Percentiles rank a stretch among this genome's conserved stretches.
Conservation (phyloP, 1,284 basidiomycete species). For the Ceratobasidium sp. region DNA sequence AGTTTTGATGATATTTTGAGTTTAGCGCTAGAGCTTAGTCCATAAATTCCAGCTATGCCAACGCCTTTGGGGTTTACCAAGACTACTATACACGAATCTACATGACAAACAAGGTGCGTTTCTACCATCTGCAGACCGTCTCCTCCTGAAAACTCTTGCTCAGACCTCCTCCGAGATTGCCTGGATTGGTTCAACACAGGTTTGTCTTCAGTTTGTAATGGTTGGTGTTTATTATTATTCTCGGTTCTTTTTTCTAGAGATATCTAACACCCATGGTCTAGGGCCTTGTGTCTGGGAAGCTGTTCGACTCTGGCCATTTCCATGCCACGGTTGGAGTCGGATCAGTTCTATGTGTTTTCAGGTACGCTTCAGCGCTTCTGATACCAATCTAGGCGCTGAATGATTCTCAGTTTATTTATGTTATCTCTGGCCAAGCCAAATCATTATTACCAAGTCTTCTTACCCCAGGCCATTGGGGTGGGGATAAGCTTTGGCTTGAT, state of each 20-base stretch:
- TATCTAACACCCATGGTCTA: neutral
- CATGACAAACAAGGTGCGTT: conserved; percentile 30
- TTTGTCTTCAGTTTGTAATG: conserved; percentile 27
- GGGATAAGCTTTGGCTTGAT: conserved; percentile 55
- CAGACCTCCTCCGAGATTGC: conserved; percentile 24
- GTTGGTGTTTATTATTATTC: neutral
- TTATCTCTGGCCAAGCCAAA: conserved; percentile 51
- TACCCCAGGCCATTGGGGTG: too few species aligned
- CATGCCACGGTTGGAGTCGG: conserved; percentile 19
- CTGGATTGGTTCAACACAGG: conserved; percentile 32
- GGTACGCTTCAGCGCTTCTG: conserved; percentile 44
- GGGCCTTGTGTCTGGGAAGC: conserved; percentile 26
- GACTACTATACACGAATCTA: too few species aligned
- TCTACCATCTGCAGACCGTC: too few species aligned
- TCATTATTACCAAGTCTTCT: conserved; percentile 53
- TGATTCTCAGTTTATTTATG: conserved; percentile 48
- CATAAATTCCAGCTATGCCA: neutral
- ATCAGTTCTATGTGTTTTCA: conserved; percentile 8
- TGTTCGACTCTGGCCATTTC: conserved; percentile 29
- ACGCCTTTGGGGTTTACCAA: conserved; percentile 29
- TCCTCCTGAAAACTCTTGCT: neutral
- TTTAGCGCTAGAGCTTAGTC: neutral
- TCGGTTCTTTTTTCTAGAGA: neutral
- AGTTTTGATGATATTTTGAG: neutral
- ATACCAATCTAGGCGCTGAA: neutral